Base-by-base conservation (phyloP, 345 rosid genomes). In the Gossypium mustelinum region DNA sequence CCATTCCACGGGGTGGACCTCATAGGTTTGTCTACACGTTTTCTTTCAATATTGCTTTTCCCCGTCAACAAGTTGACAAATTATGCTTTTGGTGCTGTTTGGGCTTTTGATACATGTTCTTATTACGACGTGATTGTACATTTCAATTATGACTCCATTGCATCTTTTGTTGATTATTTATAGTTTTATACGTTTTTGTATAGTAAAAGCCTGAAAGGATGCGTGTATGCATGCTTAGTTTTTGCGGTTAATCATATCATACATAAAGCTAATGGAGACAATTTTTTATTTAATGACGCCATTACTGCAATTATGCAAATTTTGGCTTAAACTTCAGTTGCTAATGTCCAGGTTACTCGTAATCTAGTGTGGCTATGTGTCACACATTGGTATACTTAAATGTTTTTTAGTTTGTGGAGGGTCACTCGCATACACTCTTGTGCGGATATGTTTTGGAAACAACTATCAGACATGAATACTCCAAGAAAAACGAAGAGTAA, bases 1-100 rank as follows among this genome's bases (percentile, higher is more conserved):
- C 97, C 25, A 93, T 95, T 77, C 98, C 99, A 60, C 97, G 89
- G 20, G 98, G 99, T 57, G 99, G 99, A 81, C 98, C 99, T 81
- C 99, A 95, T 81, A 89, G 99, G 99, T 94, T 81, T 47, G 77
- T 75, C 55, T 29, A 55, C 47, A 2, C 41, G 27, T 17, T 22
- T 73, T 22, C 22, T 43, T 20, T 44, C 41, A 48, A 24, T 58
- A 45, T 24, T 20, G 34, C 51, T 59, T 73, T 44, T 24, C 20
- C 9, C 16, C 3, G 5, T 71, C 60, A 43, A 12, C 8, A 16
- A 44, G 44, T 52, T 48, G 22, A 69, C 48, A 51, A 63, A 56
- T 43, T 76, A 60, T 45, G 16, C 75, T 51, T 39, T 10, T 48
- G 52, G 55, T 64, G 60, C 20, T 45, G 67, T 51, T 16, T 17